A percentile compares a stretch with the other conserved stretches of the same genome.
Conservation (phyloP, 345 rosid species). For the Moricandia arvensis region DNA sequence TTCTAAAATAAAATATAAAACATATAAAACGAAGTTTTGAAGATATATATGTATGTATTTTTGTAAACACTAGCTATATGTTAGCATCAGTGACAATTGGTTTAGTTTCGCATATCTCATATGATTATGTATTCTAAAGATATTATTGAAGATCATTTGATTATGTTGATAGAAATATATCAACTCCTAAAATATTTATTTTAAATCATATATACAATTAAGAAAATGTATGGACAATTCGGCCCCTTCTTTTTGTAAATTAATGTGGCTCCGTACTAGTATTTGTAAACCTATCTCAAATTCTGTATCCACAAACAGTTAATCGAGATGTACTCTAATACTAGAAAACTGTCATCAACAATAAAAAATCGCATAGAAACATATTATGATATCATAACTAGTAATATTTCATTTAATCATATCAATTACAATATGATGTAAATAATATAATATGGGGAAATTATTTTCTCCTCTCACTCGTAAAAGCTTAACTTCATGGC, state of each 20-base stretch:
- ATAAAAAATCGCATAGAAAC: not conserved
- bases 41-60: no score
- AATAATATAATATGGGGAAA: conserved; percentile 2
- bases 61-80: not conserved
- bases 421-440: conserved; percentile 14
- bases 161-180: no score
- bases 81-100: not conserved
- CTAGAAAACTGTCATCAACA: not conserved
- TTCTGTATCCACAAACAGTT: not conserved
- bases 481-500: conserved; percentile 13
- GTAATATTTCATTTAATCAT: conserved; percentile 10
- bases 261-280: not conserved
- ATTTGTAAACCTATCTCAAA: not conserved
- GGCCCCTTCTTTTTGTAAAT: not conserved
- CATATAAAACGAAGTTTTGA: no score
- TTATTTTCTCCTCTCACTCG: conserved; percentile 18
- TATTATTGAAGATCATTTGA: no score
- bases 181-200: no score
- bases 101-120: not conserved
- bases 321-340: not conserved
- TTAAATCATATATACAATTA: no score
- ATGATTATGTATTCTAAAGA: no score
- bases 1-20: no score
- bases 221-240: not conserved
- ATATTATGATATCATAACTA: conserved; percentile 8